Evolutionary conservation across 2,329 filamentous ascomycete species (phyloP).

Genomic region (Colletotrichum theobromicola): DNA sequence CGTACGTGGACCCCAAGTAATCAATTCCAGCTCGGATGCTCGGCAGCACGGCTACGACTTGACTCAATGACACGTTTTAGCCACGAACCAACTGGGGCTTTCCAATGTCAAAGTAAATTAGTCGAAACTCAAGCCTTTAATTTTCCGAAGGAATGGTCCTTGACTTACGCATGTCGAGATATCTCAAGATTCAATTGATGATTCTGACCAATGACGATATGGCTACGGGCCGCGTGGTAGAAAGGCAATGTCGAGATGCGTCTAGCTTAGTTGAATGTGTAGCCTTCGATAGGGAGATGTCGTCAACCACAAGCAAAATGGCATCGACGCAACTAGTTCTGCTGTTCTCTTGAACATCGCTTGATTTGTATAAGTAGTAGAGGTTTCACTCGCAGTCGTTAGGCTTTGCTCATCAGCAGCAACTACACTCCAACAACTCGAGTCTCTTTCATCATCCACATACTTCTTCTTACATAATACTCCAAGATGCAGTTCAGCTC

Average conservation of each 20-base stretch:
- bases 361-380: background rate
- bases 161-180: rapidly evolving
- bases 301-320: background rate
- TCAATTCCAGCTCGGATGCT: background rate
- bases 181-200: rapidly evolving
- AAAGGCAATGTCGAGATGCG: background rate
- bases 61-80: background rate
- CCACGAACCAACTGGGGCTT: background rate
- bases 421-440: background rate
- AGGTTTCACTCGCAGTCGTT: rapidly evolving
- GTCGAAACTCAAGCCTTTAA: background rate
- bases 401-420: background rate
- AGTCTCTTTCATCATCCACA: background rate
- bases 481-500: background rate
- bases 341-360: rapidly evolving
- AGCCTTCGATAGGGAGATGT: background rate
- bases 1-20: background rate
- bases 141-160: background rate
- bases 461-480: background rate
- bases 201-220: background rate
- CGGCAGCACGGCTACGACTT: background rate
- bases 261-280: background rate
- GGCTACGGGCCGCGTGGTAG: background rate
- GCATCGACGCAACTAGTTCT: rapidly evolving
- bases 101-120: background rate